phyloP scores from a whole-genome alignment of 495 filamentous ascomycete genomes.

The Hapsidospora chrysogenum region DNA sequence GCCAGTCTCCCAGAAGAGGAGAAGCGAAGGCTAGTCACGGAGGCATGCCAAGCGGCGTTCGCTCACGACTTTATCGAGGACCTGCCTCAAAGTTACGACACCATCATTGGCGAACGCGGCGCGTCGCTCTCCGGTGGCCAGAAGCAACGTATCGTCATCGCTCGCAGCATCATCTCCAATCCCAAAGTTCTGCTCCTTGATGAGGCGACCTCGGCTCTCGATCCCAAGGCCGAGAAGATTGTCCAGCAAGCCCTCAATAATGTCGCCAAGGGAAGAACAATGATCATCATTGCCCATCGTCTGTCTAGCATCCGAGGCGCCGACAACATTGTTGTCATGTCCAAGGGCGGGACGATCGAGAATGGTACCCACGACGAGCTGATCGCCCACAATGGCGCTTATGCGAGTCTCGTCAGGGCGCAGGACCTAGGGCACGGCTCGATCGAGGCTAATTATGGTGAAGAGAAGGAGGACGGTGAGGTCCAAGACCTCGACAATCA shows the following conservation, averaged over 20 bases:
- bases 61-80: slow-evolving; percentile 76
- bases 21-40: slow-evolving; percentile 49
- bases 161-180: slow-evolving; percentile 79
- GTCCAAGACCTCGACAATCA: slow-evolving; percentile 42
- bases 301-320: slow-evolving; percentile 87
- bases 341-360: slow-evolving; percentile 70
- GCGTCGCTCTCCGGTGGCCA: slow-evolving; percentile 88
- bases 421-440: slow-evolving; percentile 37
- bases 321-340: slow-evolving; percentile 92
- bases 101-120: slow-evolving; percentile 87
- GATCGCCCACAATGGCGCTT: slow-evolving; percentile 39
- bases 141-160: slow-evolving; percentile 81
- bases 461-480: slow-evolving; percentile 22
- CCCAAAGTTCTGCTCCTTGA: slow-evolving; percentile 90
- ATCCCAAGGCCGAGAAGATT: slow-evolving; percentile 87
- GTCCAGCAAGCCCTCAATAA: slow-evolving; percentile 86
- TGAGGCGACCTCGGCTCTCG: slow-evolving; percentile 88
- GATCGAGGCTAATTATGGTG: slow-evolving; percentile 25
- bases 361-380: slow-evolving; percentile 59
- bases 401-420: slow-evolving; percentile 36
- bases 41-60: slow-evolving; percentile 81
- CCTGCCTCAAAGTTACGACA: slow-evolving; percentile 85
- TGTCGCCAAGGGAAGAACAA: slow-evolving; percentile 79
- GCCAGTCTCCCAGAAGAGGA: slow-evolving; percentile 49
- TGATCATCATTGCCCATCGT: slow-evolving; percentile 90